A percentile compares a stretch with the other conserved stretches of the same genome.
phyloP scores from a whole-genome alignment of 2,329 filamentous ascomycete species.

The Ophiobolus disseminans region DNA sequence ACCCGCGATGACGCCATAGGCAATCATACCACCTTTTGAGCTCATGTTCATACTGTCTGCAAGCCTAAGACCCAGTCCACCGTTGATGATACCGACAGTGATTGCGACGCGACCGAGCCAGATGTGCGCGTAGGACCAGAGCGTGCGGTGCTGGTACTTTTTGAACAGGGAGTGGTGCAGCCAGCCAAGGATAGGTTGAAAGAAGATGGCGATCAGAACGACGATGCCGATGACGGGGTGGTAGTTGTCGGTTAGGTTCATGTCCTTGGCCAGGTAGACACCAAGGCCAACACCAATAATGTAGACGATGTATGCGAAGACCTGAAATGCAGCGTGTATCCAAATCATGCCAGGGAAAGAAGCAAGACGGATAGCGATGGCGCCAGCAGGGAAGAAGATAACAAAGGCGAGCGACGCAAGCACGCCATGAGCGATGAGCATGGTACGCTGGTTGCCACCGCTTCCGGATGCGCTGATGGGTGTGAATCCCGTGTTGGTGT shows the following conservation, averaged over 20 bases:
- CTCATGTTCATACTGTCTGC: conserved; percentile 50
- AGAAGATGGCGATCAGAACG: conserved; percentile 58
- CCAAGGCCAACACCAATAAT: conserved; percentile 61
- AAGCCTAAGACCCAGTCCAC: conserved; percentile 61
- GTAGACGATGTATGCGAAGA: conserved; percentile 56
- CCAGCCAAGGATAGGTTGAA: conserved; percentile 61
- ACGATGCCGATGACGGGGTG: conserved; percentile 64
- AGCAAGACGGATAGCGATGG: conserved; percentile 52
- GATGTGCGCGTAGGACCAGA: conserved; percentile 59
- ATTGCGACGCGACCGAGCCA: conserved; percentile 63
- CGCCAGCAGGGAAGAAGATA: conserved; percentile 54
- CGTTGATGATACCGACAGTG: conserved; percentile 63
- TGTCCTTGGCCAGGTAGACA: conserved; percentile 55
- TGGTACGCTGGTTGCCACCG: conserved; percentile 27
- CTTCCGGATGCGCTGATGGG: conserved; percentile 10
- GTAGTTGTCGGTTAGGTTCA: conserved; percentile 46
- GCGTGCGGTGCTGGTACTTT: conserved; percentile 53
- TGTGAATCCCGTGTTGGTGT: conserved; percentile 24
- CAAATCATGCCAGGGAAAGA: conserved; percentile 53
- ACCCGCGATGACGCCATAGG: conserved; percentile 59
- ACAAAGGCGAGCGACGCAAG: conserved; percentile 55
- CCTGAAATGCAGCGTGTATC: conserved; percentile 57
- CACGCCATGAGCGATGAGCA: conserved; percentile 54
- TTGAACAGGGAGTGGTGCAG: conserved; percentile 61
- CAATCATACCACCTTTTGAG: conserved; percentile 49